Conservation (phyloP, 768 basidiomycete species). For the Rhizopogon vesiculosus region DNA sequence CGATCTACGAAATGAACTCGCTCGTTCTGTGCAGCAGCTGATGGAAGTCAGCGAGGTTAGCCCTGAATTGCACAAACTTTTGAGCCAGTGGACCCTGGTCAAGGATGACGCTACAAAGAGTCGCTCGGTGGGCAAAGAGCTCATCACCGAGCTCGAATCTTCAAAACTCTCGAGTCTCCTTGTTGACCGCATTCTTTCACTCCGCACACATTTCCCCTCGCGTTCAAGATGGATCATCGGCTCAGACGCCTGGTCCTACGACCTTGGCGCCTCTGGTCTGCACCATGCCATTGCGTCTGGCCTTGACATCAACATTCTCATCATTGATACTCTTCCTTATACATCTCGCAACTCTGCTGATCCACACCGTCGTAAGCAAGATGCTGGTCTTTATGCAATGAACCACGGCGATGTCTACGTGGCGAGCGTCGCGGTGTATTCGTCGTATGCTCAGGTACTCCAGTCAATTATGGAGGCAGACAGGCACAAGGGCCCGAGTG, state of each 20-base stretch:
- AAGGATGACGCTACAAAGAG: conserved; percentile 71
- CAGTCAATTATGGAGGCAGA: conserved; percentile 92
- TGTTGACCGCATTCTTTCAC: conserved; percentile 52
- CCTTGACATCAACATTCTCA: conserved; percentile 90
- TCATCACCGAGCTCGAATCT: conserved; percentile 46
- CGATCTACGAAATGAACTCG: conserved; percentile 67
- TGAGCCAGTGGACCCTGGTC: conserved; percentile 75
- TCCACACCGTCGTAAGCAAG: conserved; percentile 82
- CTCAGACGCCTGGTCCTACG: conserved; percentile 97
- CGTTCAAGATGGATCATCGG: conserved; percentile 95
- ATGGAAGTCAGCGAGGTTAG: conserved; percentile 48
- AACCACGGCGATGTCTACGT: conserved; percentile 97
- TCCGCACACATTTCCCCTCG: conserved; percentile 59
- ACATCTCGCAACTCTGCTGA: conserved; percentile 66
- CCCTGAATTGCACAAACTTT: conserved; percentile 59
- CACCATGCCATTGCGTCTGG: conserved; percentile 93
- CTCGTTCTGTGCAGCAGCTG: conserved; percentile 58
- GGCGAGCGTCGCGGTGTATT: conserved; percentile 92
- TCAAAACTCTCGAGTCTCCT: conserved; percentile 34
- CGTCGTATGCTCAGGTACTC: conserved; percentile 91
- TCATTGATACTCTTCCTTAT: conserved; percentile 91
- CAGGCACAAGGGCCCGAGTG: conserved; percentile 80
- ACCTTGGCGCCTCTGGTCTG: conserved; percentile 91
- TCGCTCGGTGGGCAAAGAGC: conserved; percentile 49
- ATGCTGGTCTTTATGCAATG: conserved; percentile 97